A percentile compares a stretch with the other conserved stretches of the same genome.
Conservation (phyloP, 169 alveolate genomes). For the Eimeria nieschulzi region DNA sequence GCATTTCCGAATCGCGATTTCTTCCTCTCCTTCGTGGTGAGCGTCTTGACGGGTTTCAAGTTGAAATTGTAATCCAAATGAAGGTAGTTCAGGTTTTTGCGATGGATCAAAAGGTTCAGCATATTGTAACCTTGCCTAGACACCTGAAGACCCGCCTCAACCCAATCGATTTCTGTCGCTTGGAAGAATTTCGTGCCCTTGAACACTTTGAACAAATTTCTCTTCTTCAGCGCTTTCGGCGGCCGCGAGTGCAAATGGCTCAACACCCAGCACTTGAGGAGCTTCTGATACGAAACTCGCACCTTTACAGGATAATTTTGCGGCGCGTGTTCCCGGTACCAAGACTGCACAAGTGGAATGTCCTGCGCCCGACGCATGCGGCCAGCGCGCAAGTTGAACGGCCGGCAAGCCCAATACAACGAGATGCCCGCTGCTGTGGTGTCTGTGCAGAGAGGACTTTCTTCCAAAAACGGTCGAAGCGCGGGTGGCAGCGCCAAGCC, state of each 20-base stretch:
- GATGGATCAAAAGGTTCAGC: constrained; percentile 98
- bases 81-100: constrained; percentile 98
- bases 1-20: constrained; percentile 99
- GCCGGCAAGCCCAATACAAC: constrained; percentile 98
- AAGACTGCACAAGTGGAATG: constrained; percentile 96
- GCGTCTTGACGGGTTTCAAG: constrained; percentile 99
- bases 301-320: constrained; percentile 97
- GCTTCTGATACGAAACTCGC: constrained; percentile 98
- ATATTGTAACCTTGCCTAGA: constrained; percentile 99
- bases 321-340: constrained; percentile 99
- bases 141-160: constrained; percentile 99
- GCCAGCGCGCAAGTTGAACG: constrained; percentile 98
- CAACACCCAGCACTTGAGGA: constrained; percentile 98
- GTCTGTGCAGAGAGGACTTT: constrained; percentile 79
- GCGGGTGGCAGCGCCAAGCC: constrained; percentile 55
- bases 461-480: constrained; percentile 77
- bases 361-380: constrained; percentile 95
- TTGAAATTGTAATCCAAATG: constrained; percentile 99
- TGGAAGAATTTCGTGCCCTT: constrained; percentile 98
- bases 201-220: constrained; percentile 95
- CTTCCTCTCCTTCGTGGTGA: constrained; percentile 99
- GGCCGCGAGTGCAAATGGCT: constrained; percentile 94
- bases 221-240: constrained; percentile 95
- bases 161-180: constrained; percentile 99
- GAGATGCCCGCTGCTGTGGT: constrained; percentile 86